A percentile compares a stretch with the other conserved stretches of the same genome.
phyloP scores from a whole-genome alignment of 768 basidiomycete species.

The Udeniomyces megalosporus region DNA sequence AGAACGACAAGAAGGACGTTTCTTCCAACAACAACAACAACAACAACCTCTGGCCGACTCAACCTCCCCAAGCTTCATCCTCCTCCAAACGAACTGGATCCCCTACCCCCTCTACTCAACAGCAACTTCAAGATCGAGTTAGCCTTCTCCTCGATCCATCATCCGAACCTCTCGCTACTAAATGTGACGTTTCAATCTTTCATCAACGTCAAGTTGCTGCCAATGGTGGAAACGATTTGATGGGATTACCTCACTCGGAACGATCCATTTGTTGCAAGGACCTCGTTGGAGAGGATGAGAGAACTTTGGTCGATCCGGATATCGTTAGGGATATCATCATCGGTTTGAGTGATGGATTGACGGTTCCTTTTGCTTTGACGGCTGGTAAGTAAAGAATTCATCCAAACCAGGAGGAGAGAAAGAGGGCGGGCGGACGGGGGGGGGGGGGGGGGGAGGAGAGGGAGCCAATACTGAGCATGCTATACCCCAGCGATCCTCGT shows the following conservation, averaged over 20 bases:
- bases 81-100: background rate
- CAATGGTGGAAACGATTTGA: no score
- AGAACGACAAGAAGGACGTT: background rate
- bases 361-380: conserved; percentile 79
- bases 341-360: conserved; percentile 77
- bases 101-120: background rate
- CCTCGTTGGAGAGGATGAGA: conserved; percentile 40
- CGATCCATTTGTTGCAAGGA: conserved; percentile 72
- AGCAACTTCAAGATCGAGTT: conserved; percentile 5
- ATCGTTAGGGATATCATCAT: conserved; percentile 51
- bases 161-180: conserved; percentile 6
- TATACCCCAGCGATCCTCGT: no score
- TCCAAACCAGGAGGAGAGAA: no score
- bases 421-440: background rate
- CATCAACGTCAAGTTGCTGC: no score
- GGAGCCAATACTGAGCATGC: no score
- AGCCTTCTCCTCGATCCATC: background rate
- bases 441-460: no score
- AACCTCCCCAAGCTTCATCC: background rate
- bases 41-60: background rate
- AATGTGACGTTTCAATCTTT: conserved; percentile 5
- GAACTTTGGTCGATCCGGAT: conserved; percentile 70
- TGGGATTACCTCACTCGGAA: background rate
- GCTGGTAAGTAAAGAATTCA: conserved; percentile 38
- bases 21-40: background rate